Evolutionary conservation across 306 rosid species (phyloP), one percentile per base, ranked within the genome.

Genomic region (Begonia peltatifolia): DNA sequence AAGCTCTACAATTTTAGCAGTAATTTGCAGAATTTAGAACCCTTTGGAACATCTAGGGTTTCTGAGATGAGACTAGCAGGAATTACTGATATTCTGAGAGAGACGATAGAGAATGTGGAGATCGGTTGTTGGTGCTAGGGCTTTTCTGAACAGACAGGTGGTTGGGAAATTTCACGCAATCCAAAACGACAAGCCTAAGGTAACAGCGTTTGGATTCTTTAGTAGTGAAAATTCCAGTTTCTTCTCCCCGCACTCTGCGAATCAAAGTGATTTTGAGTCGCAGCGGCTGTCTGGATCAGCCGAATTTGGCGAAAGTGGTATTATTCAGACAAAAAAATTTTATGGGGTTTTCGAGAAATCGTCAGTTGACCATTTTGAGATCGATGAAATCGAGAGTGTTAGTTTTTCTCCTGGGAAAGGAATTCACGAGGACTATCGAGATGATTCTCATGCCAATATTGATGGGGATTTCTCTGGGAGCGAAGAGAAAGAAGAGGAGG

Each of bases 221-320:
- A 35, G 41, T 10, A 16, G 11, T 41, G 51, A 49, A 14, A 60
- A 9, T 41, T 56, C 46, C 3, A 65, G 83, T 9, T 79, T 68
- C 59, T 64, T 76, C 57, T 76, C 81, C 17, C 56, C 64, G 42
- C 6, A 17, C 17, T 51, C 74, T 9, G 41, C 66, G 14, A 41
- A 16, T 35, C 10, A n/a, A 8, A 11, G 48, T 16, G 51, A 57
- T 18, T 57, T 53, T 3, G 55, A 58, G 9, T 60, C 47, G 6
- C 57, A 64, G 22, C 22, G 2, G 60, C 38, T 44, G 14, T 3
- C 15, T 3, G 62, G 48, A 48, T 53, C 76, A 2, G 41, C 12
- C 56, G 59, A 11, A 17, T 22, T 47, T 47, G 59, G 10, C 41
- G 74, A 73, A 47, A 51, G 47, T 43, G 52, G 48, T 23, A 20